Evolutionary conservation across 2,329 filamentous ascomycete species (phyloP), one percentile per base, ranked within the genome.

Genomic region (Chrysosporium keratinophilum): DNA sequence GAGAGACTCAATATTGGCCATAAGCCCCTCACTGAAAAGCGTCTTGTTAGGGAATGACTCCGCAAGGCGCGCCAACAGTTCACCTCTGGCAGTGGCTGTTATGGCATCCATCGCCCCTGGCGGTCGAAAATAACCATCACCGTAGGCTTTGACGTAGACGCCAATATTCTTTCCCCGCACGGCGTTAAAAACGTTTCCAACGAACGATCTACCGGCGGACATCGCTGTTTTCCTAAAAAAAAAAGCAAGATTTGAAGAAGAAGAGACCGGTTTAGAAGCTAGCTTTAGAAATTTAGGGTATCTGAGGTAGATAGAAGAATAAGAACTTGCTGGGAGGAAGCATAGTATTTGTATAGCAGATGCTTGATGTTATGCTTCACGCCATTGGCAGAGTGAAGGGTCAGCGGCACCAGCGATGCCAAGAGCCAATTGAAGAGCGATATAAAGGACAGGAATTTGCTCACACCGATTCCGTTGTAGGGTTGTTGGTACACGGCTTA

Each of bases 41-140:
- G 46, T 49, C 34, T 49, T 49, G 28, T 39, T 14, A 49, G 46
- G 46, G 46, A 49, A 49, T 49, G 46, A 49, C 46, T 49, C 46
- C 28, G 46, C 28, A 39, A 35, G 46, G 46, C 46, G 46, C 46
- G 46, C 20, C 11, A 49, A 35, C 31, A 49, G 46, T 49, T 49
- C 46, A 49, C 46, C 46, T 39, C 46, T 19, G 31, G 46, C 46
- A 20, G 46, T 49, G 46, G 46, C 46, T 35, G 46, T 49, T 37
- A 49, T 49, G 46, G 46, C 46, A 49, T 49, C 46, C 46, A 49
- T 49, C 46, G 46, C 46, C 46, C 46, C 46, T 49, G 23, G 46
- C 23, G 46, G 46, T 39, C 46, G 46, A 49, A 49, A 35, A 31
- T 49, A 49, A 31, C 46, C 46, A 37, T 49, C 46, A 37, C 46